phyloP scores from a whole-genome alignment of 108 stramenopile species.

The Nannochloropsis salina region DNA sequence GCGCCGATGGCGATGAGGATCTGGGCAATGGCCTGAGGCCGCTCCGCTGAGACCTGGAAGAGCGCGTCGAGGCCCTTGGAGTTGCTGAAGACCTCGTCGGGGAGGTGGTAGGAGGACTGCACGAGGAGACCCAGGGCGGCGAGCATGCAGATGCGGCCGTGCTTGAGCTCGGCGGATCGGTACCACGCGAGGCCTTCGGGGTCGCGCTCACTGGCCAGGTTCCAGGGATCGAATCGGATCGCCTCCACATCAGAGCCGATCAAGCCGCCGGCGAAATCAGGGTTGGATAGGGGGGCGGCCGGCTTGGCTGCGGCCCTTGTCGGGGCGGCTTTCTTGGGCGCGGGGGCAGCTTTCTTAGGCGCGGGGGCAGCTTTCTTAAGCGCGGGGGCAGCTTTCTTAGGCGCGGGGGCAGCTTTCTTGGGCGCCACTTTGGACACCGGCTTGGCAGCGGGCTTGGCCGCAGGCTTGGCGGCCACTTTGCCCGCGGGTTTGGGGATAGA shows the following conservation, averaged over 20 bases:
- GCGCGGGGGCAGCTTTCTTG: neutral
- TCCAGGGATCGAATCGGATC: conserved; percentile 38
- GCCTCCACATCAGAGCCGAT: conserved; percentile 45
- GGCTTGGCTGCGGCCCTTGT: neutral
- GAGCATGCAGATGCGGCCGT: conserved; percentile 79
- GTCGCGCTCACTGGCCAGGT: neutral
- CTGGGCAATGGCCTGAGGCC: conserved; percentile 49
- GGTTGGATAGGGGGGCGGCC: neutral
- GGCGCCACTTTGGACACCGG: neutral
- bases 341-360: neutral
- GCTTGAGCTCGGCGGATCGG: conserved; percentile 78
- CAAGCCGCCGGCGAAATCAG: conserved; percentile 32
- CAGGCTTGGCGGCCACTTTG: neutral
- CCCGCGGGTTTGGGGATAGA: neutral
- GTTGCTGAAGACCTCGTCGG: conserved; percentile 10
- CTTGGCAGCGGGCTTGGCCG: neutral
- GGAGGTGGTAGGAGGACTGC: conserved; percentile 63
- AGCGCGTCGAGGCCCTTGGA: conserved; percentile 37
- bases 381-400: neutral
- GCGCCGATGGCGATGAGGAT: conserved; percentile 68
- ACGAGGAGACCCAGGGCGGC: conserved; percentile 74
- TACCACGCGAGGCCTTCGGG: conserved; percentile 44
- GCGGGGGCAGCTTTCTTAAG: neutral
- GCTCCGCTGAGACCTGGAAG: conserved; percentile 25
- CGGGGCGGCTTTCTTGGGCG: neutral